phyloP scores from a whole-genome alignment of 2,329 filamentous ascomycete species.

The Trichophyton mentagrophytes region DNA sequence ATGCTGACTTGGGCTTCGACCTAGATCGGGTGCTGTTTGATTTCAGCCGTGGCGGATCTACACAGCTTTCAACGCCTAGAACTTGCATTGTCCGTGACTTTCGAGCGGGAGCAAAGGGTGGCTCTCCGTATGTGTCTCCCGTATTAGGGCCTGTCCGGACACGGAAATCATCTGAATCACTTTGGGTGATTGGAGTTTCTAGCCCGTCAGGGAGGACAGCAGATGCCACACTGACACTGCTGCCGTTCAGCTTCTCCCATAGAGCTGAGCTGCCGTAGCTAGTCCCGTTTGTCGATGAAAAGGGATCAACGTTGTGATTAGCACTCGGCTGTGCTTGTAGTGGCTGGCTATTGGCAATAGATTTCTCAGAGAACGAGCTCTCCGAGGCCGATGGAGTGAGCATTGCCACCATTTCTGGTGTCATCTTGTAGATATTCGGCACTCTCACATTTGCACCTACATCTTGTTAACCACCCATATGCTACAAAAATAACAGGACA shows the following conservation, averaged over 20 bases:
- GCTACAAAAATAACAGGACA: background rate
- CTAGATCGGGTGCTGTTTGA: slow-evolving; percentile 36
- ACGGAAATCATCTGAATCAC: slow-evolving; percentile 31
- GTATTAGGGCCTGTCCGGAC: slow-evolving; percentile 21
- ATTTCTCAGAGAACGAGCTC: slow-evolving; percentile 22
- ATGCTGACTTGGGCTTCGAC: slow-evolving; percentile 27
- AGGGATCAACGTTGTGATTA: slow-evolving; percentile 32
- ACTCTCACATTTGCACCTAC: slow-evolving; percentile 66
- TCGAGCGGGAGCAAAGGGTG: slow-evolving; percentile 32
- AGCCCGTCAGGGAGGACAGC: slow-evolving; percentile 38
- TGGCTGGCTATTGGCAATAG: slow-evolving; percentile 20
- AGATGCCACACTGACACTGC: slow-evolving; percentile 29
- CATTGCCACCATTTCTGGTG: slow-evolving; percentile 46
- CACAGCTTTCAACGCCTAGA: slow-evolving; percentile 36
- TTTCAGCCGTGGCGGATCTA: slow-evolving; percentile 53
- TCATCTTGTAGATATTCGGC: slow-evolving; percentile 74
- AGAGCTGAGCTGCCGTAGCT: slow-evolving; percentile 32
- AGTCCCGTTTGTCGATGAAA: slow-evolving; percentile 22
- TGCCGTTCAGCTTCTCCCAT: slow-evolving; percentile 39
- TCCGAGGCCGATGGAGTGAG: slow-evolving; percentile 29
- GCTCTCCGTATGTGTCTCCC: slow-evolving; percentile 28
- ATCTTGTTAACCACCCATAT: background rate
- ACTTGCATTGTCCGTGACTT: slow-evolving; percentile 44
- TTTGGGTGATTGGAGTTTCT: slow-evolving; percentile 50
- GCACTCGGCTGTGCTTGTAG: slow-evolving; percentile 27